Evolutionary conservation across 2,329 filamentous ascomycete species (phyloP).

Genomic region (Penicillium sp.): DNA sequence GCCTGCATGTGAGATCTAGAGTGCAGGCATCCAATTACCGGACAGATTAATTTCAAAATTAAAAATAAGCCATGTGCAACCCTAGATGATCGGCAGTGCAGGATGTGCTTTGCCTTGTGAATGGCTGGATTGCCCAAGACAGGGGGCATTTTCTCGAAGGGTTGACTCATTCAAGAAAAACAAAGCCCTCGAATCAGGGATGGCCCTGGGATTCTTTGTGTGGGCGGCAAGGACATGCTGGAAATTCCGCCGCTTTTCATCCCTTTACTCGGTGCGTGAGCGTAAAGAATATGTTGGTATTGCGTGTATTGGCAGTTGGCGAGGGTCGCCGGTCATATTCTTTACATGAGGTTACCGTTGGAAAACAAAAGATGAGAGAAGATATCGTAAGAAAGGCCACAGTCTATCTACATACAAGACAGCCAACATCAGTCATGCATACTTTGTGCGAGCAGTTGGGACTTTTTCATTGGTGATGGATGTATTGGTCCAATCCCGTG

Average conservation of each 20-base stretch:
- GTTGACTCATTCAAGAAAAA: conserved; percentile 21
- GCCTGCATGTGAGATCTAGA: conserved; percentile 13
- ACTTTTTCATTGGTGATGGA: neutral
- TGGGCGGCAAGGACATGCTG: conserved; percentile 21
- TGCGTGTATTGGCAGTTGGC: conserved; percentile 8
- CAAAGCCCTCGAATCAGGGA: conserved; percentile 20
- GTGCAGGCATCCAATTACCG: neutral
- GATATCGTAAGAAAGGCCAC: neutral
- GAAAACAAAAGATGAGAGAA: neutral
- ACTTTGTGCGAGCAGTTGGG: neutral
- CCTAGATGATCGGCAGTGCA: conserved; percentile 26
- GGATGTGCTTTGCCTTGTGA: conserved; percentile 9
- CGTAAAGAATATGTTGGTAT: conserved; percentile 15
- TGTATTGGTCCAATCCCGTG: conserved; percentile 13
- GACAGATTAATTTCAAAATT: neutral
- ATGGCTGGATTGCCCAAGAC: conserved; percentile 12
- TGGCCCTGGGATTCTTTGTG: conserved; percentile 18
- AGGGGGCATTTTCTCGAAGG: conserved; percentile 19
- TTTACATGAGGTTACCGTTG: neutral
- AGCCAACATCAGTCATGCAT: conserved; percentile 1
- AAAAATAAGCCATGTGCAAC: conserved; percentile 24
- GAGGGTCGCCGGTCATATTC: neutral
- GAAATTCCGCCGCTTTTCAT: conserved; percentile 16
- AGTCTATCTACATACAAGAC: neutral
- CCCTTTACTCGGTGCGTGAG: conserved; percentile 28